phyloP scores from a whole-genome alignment of 148 eudicot species.

The Hydrangea macrophylla region DNA sequence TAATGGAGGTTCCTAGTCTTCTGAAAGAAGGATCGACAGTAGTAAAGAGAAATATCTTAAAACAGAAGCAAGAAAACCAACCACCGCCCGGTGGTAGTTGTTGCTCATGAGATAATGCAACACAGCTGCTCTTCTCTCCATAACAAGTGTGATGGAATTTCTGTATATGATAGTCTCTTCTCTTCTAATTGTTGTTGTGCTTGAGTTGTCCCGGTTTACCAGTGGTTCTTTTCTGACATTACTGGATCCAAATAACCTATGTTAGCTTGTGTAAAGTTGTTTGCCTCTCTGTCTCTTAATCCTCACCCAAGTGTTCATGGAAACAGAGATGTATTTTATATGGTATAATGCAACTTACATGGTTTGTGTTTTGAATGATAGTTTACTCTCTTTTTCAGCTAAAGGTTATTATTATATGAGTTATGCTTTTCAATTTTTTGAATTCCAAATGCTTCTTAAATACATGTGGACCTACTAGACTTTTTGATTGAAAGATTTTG shows the following conservation, averaged over 20 bases:
- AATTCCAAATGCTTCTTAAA: too few species aligned
- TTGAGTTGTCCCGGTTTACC: not conserved
- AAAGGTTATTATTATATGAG: not conserved
- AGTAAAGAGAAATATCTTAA: conserved; percentile 70
- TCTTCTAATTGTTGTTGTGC: conserved; percentile 1
- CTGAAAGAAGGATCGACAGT: conserved; percentile 81
- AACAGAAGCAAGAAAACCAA: conserved; percentile 65
- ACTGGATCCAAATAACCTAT: conserved; percentile 8
- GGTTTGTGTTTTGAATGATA: not conserved
- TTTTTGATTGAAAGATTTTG: too few species aligned
- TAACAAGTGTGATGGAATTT: too few species aligned
- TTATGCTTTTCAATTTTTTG: too few species aligned
- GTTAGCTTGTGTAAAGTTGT: conserved; percentile 16
- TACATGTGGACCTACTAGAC: too few species aligned
- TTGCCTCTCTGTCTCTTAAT: not conserved
- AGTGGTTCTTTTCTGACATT: conserved; percentile 3
- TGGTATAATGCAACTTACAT: too few species aligned
- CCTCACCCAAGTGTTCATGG: not conserved
- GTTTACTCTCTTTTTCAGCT: not conserved
- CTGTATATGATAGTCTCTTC: conserved; percentile 21
- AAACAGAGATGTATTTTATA: not conserved
- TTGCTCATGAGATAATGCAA: conserved; percentile 44
- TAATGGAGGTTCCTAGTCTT: conserved; percentile 91
- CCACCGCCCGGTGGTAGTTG: conserved; percentile 43
- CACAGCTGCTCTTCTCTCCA: conserved; percentile 1